phyloP scores from a whole-genome alignment of 352 stramenopile species.

The Globisporangium sylvaticum region DNA sequence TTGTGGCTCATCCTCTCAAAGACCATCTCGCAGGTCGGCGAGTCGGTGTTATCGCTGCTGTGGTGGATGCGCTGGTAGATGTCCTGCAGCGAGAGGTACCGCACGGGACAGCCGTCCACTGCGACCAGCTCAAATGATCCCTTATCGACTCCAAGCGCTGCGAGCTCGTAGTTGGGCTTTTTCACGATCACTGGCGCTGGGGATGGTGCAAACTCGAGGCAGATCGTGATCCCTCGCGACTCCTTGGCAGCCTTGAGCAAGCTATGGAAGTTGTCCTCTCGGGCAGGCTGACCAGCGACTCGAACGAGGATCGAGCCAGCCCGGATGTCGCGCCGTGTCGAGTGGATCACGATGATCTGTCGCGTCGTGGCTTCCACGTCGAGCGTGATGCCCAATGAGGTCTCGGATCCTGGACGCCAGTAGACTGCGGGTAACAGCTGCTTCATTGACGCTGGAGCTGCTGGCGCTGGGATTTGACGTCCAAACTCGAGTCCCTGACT shows the following conservation, averaged over 20 bases:
- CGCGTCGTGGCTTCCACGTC: constrained; percentile 10
- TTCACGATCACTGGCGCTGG: constrained; percentile 6
- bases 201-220: constrained; percentile 4
- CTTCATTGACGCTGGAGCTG: neutral
- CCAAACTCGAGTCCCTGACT: constrained; percentile 8
- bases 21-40: constrained; percentile 8
- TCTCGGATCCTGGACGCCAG: constrained; percentile 9
- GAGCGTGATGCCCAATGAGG: constrained; percentile 9
- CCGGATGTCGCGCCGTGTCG: constrained; percentile 3
- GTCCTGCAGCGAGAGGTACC: constrained; percentile 8
- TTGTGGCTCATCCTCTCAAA: constrained; percentile 1
- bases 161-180: constrained; percentile 13
- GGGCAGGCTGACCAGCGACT: neutral
- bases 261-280: constrained; percentile 5
- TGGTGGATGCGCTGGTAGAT: constrained; percentile 8
- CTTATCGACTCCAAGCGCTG: constrained; percentile 4
- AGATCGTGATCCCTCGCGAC: constrained; percentile 6
- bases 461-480: neutral
- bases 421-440: neutral
- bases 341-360: constrained; percentile 10
- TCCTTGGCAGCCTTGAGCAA: constrained; percentile 1
- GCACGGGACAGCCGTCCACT: constrained; percentile 2
- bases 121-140: constrained; percentile 9
- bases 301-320: neutral
- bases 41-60: neutral